phyloP scores from a whole-genome alignment of 169 alveolate species.

The Besnoitia besnoiti region DNA sequence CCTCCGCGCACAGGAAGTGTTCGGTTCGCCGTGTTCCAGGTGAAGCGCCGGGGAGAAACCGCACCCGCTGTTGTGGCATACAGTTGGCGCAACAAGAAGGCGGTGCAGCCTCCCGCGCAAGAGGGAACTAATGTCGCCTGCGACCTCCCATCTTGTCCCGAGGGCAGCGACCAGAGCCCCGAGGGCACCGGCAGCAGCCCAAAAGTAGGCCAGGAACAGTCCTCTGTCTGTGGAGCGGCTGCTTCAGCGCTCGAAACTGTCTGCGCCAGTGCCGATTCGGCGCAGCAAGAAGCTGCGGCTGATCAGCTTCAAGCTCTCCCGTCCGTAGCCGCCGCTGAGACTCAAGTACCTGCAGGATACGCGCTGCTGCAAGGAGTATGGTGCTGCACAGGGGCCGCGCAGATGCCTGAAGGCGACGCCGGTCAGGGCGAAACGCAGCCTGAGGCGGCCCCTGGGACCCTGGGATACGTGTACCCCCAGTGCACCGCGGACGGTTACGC shows the following conservation, averaged over 20 bases:
- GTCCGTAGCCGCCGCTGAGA: background rate
- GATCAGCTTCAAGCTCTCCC: background rate
- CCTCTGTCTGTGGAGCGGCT: background rate
- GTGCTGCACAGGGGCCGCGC: background rate
- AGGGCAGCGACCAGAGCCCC: background rate
- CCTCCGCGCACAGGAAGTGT: background rate
- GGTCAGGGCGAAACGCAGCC: background rate
- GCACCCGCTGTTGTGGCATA: background rate
- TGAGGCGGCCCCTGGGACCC: too few species aligned
- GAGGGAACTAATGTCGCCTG: background rate
- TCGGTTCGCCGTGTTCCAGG: background rate
- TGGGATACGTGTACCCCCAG: too few species aligned
- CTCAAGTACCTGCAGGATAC: background rate
- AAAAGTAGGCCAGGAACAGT: background rate
- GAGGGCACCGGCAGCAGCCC: background rate
- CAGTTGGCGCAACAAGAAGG: background rate
- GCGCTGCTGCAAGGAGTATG: background rate
- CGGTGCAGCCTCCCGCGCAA: background rate
- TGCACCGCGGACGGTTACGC: too few species aligned
- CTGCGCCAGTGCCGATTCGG: background rate
- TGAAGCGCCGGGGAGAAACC: conserved; percentile 7
- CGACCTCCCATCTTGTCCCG: background rate
- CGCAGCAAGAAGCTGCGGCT: background rate
- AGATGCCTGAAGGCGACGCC: background rate
- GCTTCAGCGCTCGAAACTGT: background rate